These are phyloP conservation scores for Purshia tridentata DNA, from an alignment of 306 rosid species.

Conservation along the genomic window DNA sequence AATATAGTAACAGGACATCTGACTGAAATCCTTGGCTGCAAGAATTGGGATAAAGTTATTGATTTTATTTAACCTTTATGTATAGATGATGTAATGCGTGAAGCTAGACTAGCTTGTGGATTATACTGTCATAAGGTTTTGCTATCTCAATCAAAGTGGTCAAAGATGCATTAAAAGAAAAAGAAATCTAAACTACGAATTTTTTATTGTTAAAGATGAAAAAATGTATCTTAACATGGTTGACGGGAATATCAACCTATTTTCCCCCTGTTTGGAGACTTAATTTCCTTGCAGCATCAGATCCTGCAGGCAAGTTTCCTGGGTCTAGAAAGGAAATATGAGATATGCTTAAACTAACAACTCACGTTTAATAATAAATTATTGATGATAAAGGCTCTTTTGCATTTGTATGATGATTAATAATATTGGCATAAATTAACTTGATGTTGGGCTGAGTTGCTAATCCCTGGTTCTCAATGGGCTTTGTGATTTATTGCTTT, in stretches of 20 bases:
- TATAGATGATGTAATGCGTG: too few species aligned
- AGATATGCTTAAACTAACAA: neutral
- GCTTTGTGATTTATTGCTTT: neutral
- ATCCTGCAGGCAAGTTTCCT: neutral
- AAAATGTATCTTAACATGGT: neutral
- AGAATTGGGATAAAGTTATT: too few species aligned
- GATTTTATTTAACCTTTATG: too few species aligned
- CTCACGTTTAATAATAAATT: neutral
- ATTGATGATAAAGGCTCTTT: neutral
- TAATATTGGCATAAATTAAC: neutral
- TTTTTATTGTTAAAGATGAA: neutral
- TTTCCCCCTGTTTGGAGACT: too few species aligned
- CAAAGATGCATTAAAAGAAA: too few species aligned
- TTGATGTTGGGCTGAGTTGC: neutral
- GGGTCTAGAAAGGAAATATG: neutral
- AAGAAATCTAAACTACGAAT: neutral
- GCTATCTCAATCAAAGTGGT: neutral
- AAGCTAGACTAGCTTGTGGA: too few species aligned
- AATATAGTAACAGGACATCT: too few species aligned
- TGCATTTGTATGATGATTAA: neutral
- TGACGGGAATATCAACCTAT: too few species aligned
- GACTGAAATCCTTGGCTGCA: too few species aligned
- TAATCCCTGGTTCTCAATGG: neutral
- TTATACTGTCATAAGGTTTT: too few species aligned
- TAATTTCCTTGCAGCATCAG: neutral